Evolutionary conservation across 2,329 filamentous ascomycete species (phyloP), one percentile per base, ranked within the genome.

Genomic region (Alternaria arbusti): DNA sequence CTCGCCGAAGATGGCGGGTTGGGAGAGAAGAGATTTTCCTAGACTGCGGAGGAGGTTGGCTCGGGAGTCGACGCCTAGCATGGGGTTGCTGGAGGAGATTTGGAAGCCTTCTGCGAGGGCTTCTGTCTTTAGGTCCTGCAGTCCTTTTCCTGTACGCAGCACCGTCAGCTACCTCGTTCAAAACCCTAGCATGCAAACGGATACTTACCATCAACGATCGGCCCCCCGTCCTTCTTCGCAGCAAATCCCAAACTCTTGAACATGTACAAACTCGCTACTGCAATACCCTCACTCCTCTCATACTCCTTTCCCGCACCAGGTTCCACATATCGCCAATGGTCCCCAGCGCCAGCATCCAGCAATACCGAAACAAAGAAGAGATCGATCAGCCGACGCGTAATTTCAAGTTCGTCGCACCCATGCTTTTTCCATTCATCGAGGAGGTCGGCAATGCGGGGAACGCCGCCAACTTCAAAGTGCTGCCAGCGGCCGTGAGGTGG

Each of bases 281-380:
- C 94, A 64, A 97, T 86, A 4, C 94, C 94, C 79, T 97, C 95
- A 62, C 93, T 97, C 44, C 95, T 88, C 59, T 89, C 86, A 80
- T 94, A 97, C 43, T 90, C 80, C 62, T 89, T 90, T 51, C 91
- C 91, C 67, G 93, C 94, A 72, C 96, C 92, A 61, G 89, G 89
- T 74, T 93, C 96, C 82, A 92, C 94, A 82, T 97, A 98, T 65
- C 88, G 90, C 95, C 95, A 98, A 69, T 88, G 85, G 2, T 89
- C 94, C 36, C 95, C 95, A 1, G 95, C 93, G 23, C 95, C 95
- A 5, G 95, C 92, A 77, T 96, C 92, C 3, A 96, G 84, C 49
- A 96, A 82, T 5, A 96, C 92, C 55, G 92, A 94, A 65, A 96
- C 83, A 50, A 94, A 83, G 81, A 93, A 94, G 23, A 94, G 84